Base-by-base conservation (phyloP, 306 rosid species). In the Cicer yamashitae region DNA sequence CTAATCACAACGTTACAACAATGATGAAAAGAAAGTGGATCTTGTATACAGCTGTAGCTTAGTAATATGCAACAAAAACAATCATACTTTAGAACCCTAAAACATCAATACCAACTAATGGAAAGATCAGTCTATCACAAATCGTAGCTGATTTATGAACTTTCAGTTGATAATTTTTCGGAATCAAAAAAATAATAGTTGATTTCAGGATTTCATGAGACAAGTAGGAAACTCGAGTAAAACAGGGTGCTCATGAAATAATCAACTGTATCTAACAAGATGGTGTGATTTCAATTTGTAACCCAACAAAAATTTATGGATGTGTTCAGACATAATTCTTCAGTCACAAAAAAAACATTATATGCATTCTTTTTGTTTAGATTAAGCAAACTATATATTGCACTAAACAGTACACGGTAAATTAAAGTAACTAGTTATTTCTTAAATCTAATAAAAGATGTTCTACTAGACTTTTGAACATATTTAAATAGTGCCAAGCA, bases 301-400 rank as follows among this genome's bases (percentile, higher is more conserved):
- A 52, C 51, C 30, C 48, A 48, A 9, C 54, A 48, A 37, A 60
- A 70, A 78, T 39, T 69, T 70, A 50, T 40, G 71, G 82, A 78
- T 59, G 71, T 17, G 47, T 39, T 17, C 63, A 62, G 38, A 20
- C 46, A 34, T 15, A 43, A 65, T 6, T 54, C 50, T 77, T 54
- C 74, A 10, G 59, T 22, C 45, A 58, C 12, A 38, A 12, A 40
- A 12, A 72, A 72, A 59, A 41, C 52, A 72, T 25, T 2, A 15
- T 48, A 14, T 6, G 13, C 73, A 51, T 43, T 46, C 12, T 51
- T 50, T 65, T 65, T 56, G 46, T 65, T 34, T 79, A 71, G 41
- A 34, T 53, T 34, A 53, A 61, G 50, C 17, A 41, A 71, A 44
- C 40, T 51, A 71, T 38, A 25, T 25, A 40, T 41, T 18, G 51